Conservation (phyloP, 768 basidiomycete genomes). For the Paxillus involutus region DNA sequence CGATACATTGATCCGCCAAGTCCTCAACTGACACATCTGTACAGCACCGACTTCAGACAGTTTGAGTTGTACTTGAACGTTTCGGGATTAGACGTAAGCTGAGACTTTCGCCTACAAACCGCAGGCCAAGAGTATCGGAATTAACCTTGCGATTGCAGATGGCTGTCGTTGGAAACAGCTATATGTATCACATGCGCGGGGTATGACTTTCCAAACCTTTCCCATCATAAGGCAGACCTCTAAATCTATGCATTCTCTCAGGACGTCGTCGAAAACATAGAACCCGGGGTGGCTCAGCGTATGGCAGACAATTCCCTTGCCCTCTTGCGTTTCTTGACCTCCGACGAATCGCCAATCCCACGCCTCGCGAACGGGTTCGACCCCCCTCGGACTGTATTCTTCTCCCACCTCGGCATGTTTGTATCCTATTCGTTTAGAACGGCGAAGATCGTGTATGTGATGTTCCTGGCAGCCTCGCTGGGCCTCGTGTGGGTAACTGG, state of each 20-base stretch:
- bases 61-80: conserved; percentile 89
- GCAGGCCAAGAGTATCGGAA: background rate
- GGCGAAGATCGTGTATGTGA: conserved; percentile 62
- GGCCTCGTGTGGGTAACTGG: conserved; percentile 37
- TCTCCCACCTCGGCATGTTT: conserved; percentile 65
- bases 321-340: conserved; percentile 72
- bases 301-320: conserved; percentile 89
- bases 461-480: conserved; percentile 48
- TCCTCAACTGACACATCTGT: conserved; percentile 2
- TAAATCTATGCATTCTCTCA: conserved; percentile 12
- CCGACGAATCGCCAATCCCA: conserved; percentile 67
- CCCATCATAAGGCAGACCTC: background rate
- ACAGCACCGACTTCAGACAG: conserved; percentile 92
- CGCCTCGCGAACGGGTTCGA: conserved; percentile 50
- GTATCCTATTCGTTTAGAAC: conserved; percentile 73
- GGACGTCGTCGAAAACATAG: conserved; percentile 82
- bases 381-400: conserved; percentile 73
- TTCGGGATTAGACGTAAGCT: conserved; percentile 82
- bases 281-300: conserved; percentile 83
- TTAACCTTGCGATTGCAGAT: conserved; percentile 49
- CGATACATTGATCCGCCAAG: background rate
- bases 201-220: conserved; percentile 33
- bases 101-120: background rate
- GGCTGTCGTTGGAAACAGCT: conserved; percentile 89
- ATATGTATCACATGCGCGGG: conserved; percentile 92